These are phyloP conservation scores for Colletotrichum sublineola DNA, from an alignment of 2,329 filamentous ascomycete genomes.

Conservation along the genomic window DNA sequence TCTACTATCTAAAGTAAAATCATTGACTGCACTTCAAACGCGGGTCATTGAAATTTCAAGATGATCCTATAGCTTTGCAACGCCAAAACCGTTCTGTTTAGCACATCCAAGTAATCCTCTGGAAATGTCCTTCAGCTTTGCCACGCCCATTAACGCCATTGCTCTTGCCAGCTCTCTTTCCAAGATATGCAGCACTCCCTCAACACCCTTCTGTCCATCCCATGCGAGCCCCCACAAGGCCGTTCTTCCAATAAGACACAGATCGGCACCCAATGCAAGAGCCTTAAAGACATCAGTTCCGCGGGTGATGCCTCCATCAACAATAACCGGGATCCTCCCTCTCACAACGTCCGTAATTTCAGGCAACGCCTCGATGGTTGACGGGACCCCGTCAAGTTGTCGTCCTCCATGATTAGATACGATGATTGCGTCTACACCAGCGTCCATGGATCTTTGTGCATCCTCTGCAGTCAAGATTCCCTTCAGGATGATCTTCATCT, in stretches of 20 bases:
- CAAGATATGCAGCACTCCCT: slow-evolving; percentile 39
- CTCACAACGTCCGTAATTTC: slow-evolving; percentile 31
- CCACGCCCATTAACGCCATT: slow-evolving; percentile 37
- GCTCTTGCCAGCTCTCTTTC: slow-evolving; percentile 33
- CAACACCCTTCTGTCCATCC: slow-evolving; percentile 40
- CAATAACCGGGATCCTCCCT: slow-evolving; percentile 45
- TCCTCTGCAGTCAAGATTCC: slow-evolving; percentile 44
- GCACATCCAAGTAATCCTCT: slow-evolving; percentile 30
- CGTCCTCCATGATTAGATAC: slow-evolving; percentile 45
- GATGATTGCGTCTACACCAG: slow-evolving; percentile 43
- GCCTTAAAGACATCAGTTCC: slow-evolving; percentile 41
- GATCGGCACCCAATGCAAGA: slow-evolving; percentile 35
- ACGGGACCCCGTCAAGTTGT: slow-evolving; percentile 40
- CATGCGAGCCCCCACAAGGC: slow-evolving; percentile 40
- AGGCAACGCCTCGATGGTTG: slow-evolving; percentile 43
- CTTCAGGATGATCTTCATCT: slow-evolving; percentile 47
- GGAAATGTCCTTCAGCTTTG: slow-evolving; percentile 33
- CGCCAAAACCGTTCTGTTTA: slow-evolving; percentile 29
- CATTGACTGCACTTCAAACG: background rate
- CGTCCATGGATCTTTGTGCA: slow-evolving; percentile 43
- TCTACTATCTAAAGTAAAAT: background rate
- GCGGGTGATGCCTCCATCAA: slow-evolving; percentile 38
- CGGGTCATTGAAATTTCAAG: background rate
- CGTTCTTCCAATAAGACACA: slow-evolving; percentile 34
- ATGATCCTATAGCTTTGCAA: slow-evolving; percentile 24